These are phyloP conservation scores for Rhinocladiella mackenziei DNA, from an alignment of 2,329 filamentous ascomycete genomes.

Conservation along the genomic window DNA sequence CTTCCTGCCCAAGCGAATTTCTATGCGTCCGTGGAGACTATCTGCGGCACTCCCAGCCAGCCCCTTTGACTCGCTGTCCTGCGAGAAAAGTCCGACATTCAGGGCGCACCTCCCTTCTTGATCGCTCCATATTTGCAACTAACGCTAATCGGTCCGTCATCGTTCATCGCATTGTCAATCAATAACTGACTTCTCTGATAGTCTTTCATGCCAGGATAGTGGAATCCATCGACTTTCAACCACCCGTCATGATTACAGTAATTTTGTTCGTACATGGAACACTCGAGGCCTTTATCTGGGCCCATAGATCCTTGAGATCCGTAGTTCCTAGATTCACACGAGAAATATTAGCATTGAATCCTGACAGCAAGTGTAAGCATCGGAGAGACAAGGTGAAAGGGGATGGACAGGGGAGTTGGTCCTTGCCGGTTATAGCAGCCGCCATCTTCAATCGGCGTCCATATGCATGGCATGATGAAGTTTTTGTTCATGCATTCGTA, in stretches of 20 bases:
- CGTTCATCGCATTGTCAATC: conserved; percentile 1
- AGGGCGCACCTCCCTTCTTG: not conserved
- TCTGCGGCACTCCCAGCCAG: too few species aligned
- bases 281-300: conserved; percentile 18
- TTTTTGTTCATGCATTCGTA: conserved; percentile 16
- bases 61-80: too few species aligned
- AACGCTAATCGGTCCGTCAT: conserved; percentile 9
- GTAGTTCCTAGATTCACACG: conserved; percentile 5
- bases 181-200: conserved; percentile 12
- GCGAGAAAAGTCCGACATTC: too few species aligned
- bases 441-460: conserved; percentile 9
- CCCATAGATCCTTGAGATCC: conserved; percentile 15
- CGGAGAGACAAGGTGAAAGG: too few species aligned
- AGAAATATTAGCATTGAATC: conserved; percentile 3
- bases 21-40: too few species aligned
- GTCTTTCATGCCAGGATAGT: conserved; percentile 12
- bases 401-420: too few species aligned
- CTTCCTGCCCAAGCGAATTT: too few species aligned
- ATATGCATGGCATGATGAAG: conserved; percentile 15
- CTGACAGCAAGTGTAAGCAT: not conserved
- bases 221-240: conserved; percentile 5
- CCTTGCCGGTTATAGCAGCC: conserved; percentile 20
- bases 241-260: conserved; percentile 15
- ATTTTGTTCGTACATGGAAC: conserved; percentile 14
- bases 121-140: conserved; percentile 5